Evolutionary conservation across 78 protist genomes (phyloP).

Genomic region (Dictyostelium purpureum): DNA sequence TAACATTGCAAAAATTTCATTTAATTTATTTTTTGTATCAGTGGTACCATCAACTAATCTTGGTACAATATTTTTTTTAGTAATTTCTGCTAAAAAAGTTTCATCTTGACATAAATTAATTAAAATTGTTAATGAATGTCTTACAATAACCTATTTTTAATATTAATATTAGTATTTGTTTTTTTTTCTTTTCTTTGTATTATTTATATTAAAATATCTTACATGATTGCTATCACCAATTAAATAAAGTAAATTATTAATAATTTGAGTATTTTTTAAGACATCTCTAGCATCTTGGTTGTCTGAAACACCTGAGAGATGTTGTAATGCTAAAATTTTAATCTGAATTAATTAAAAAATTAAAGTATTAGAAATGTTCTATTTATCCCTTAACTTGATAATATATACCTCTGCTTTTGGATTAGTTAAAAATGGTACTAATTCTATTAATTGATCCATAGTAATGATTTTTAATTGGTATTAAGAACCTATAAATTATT

Average conservation of each 20-base stretch:
- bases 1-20: slow-evolving; percentile 54
- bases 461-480: background rate
- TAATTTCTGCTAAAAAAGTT: slow-evolving; percentile 32
- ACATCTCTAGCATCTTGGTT: slow-evolving; percentile 32
- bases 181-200: no score
- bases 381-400: background rate
- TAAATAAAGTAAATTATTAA: slow-evolving; percentile 14
- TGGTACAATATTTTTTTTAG: slow-evolving; percentile 64
- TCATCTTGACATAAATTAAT: slow-evolving; percentile 57
- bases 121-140: slow-evolving; percentile 62
- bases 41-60: slow-evolving; percentile 68
- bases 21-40: slow-evolving; percentile 54
- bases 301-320: slow-evolving; percentile 55
- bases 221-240: slow-evolving; percentile 47
- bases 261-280: slow-evolving; percentile 28
- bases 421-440: slow-evolving; percentile 53
- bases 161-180: background rate
- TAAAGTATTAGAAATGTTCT: background rate
- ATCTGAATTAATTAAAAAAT: background rate
- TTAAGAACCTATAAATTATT: no score
- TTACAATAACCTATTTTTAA: no score
- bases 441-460: slow-evolving; percentile 68
- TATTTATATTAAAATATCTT: background rate
- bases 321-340: slow-evolving; percentile 72
- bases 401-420: slow-evolving; percentile 27